Percentiles rank a stretch among this genome's conserved stretches.
Evolutionary conservation across 768 basidiomycete genomes (phyloP).

Genomic region (Brasilioporus rufonigricans): DNA sequence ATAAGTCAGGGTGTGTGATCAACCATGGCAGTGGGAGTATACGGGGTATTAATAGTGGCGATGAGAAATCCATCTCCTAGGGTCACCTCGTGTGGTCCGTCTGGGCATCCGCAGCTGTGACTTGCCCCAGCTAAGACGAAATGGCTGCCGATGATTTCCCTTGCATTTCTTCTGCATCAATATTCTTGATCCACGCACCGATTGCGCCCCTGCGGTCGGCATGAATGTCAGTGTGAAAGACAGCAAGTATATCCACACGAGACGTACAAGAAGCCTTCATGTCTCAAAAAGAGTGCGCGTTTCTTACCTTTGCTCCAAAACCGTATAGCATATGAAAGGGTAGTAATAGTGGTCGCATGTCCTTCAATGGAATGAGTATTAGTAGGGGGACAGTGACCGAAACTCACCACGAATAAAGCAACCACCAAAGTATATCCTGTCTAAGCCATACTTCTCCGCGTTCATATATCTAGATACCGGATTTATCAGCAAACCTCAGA

Average conservation of each 20-base stretch:
- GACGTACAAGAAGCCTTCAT: constrained; percentile 95
- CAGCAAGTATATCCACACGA: background rate
- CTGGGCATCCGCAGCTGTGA: background rate
- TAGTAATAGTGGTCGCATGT: constrained; percentile 95
- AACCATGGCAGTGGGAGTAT: constrained; percentile 21
- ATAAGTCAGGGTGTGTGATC: constrained; percentile 8
- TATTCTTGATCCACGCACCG: constrained; percentile 98
- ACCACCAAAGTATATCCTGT: constrained; percentile 98
- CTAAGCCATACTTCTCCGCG: constrained; percentile 95
- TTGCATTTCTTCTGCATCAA: constrained; percentile 47
- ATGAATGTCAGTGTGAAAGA: background rate
- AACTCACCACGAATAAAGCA: constrained; percentile 93
- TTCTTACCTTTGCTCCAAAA: constrained; percentile 99
- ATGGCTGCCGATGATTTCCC: constrained; percentile 1
- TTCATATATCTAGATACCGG: constrained; percentile 74
- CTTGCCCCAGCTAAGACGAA: constrained; percentile 11
- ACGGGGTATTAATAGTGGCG: constrained; percentile 23
- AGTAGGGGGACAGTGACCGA: background rate
- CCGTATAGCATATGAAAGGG: constrained; percentile 96
- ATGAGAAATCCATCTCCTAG: constrained; percentile 20
- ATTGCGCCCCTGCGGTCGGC: constrained; percentile 71
- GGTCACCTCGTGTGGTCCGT: constrained; percentile 28
- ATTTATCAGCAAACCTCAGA: constrained; percentile 12
- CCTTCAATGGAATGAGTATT: constrained; percentile 45
- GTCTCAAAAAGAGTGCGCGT: constrained; percentile 92